Conservation (phyloP, 805 yeast species). For the Priceomyces fermenticarens region DNA sequence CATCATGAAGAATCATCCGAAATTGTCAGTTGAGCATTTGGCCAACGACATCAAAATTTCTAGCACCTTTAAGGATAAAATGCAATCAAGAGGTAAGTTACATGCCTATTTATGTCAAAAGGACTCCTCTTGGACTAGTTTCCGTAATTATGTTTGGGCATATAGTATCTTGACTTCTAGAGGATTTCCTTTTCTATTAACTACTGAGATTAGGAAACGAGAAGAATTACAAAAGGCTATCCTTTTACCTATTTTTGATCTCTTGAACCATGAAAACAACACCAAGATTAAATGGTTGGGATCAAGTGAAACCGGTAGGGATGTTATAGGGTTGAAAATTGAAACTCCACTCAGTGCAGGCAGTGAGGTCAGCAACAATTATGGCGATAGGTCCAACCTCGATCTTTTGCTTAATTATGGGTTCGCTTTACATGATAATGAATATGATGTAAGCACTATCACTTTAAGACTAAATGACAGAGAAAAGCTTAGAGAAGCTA, state of each 20-base stretch:
- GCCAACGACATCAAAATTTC: slow-evolving; percentile 1
- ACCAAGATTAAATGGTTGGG: slow-evolving; percentile 4
- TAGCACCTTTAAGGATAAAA: neutral
- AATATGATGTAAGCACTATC: slow-evolving; percentile 5
- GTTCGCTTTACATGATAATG: slow-evolving; percentile 5
- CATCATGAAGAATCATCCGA: neutral
- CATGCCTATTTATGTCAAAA: neutral
- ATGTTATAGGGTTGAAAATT: slow-evolving; percentile 1
- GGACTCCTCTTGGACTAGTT: slow-evolving; percentile 6
- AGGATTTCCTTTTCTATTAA: slow-evolving; percentile 7
- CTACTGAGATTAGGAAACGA: neutral
- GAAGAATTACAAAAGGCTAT: slow-evolving; percentile 2
- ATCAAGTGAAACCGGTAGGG: neutral
- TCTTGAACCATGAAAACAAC: slow-evolving; percentile 7
- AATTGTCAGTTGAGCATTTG: neutral
- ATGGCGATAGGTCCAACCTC: slow-evolving; percentile 7
- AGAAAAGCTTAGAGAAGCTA: slow-evolving; percentile 3
- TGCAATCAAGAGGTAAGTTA: neutral
- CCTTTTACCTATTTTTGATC: slow-evolving; percentile 6
- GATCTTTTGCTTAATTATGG: slow-evolving; percentile 8
- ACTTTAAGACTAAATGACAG: slow-evolving; percentile 4
- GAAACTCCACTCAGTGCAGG: neutral
- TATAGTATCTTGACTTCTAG: slow-evolving; percentile 7
- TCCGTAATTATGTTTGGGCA: slow-evolving; percentile 7
- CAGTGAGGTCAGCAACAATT: slow-evolving; percentile 7